phyloP scores from a whole-genome alignment of 768 basidiomycete species.

The Lactifluus pinguis region DNA sequence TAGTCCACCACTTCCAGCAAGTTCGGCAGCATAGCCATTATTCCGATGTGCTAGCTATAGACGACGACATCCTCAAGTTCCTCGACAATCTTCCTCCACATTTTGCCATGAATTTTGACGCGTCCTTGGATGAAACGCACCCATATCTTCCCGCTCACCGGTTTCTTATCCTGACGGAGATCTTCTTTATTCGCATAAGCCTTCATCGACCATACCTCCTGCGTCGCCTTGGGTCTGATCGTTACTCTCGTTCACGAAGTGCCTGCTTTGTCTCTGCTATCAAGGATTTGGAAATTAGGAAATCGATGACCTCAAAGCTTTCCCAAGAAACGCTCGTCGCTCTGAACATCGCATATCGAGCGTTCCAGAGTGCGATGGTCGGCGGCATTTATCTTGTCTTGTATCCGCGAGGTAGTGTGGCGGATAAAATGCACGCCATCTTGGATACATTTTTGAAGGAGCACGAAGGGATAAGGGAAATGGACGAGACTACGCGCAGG shows the following conservation, averaged over 20 bases:
- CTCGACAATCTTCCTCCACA: constrained; percentile 70
- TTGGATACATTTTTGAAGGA: constrained; percentile 71
- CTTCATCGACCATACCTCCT: constrained; percentile 85
- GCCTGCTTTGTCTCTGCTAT: constrained; percentile 91
- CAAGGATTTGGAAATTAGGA: constrained; percentile 74
- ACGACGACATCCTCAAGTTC: constrained; percentile 76
- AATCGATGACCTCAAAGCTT: constrained; percentile 52
- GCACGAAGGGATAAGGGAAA: constrained; percentile 47
- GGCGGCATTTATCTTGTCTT: constrained; percentile 80
- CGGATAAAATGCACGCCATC: constrained; percentile 66
- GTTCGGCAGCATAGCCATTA: constrained; percentile 72
- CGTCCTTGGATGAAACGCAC: constrained; percentile 56
- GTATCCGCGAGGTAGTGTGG: constrained; percentile 63
- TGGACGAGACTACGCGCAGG: constrained; percentile 75
- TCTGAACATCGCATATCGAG: constrained; percentile 73
- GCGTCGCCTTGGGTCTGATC: constrained; percentile 67
- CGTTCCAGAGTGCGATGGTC: constrained; percentile 87
- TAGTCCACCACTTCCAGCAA: constrained; percentile 90
- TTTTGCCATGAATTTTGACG: constrained; percentile 69
- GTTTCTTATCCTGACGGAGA: constrained; percentile 83
- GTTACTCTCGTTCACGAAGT: constrained; percentile 68
- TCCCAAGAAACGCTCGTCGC: constrained; percentile 59
- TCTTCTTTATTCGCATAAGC: constrained; percentile 77
- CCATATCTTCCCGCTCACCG: constrained; percentile 73
- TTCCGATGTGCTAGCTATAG: constrained; percentile 69